Percentiles rank a stretch among this genome's conserved stretches.
These are phyloP conservation scores for Aspergillus ellipticus DNA, from an alignment of 495 filamentous ascomycete genomes.

Conservation along the genomic window DNA sequence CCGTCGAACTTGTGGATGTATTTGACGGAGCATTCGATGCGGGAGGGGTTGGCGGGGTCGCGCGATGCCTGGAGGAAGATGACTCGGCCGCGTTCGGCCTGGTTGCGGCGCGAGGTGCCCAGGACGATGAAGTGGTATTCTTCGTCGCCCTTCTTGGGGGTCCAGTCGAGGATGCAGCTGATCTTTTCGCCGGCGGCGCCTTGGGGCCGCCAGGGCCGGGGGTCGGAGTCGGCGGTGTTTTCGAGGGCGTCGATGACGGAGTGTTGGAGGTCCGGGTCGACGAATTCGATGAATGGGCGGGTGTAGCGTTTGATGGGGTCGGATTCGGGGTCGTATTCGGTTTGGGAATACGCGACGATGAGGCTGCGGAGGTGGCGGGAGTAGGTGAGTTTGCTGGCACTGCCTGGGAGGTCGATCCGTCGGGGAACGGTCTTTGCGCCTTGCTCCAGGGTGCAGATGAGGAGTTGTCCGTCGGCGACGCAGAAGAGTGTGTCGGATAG, in stretches of 20 bases:
- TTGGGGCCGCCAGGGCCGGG: constrained; percentile 29
- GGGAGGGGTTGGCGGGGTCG: constrained; percentile 21
- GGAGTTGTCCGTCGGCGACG: constrained; percentile 38
- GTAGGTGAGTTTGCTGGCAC: constrained; percentile 39
- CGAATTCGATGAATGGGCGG: constrained; percentile 38
- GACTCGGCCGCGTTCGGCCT: constrained; percentile 30
- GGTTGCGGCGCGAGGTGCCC: constrained; percentile 33
- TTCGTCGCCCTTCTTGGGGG: constrained; percentile 34
- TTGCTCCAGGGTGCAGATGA: constrained; percentile 35
- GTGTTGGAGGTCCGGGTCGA: constrained; percentile 37
- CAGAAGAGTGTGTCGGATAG: constrained; percentile 37
- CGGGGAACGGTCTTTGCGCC: constrained; percentile 38
- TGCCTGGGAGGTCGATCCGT: constrained; percentile 40
- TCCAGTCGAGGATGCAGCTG: constrained; percentile 50
- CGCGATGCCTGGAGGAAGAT: constrained; percentile 34
- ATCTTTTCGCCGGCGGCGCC: constrained; percentile 44
- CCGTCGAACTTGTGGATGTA: constrained; percentile 33
- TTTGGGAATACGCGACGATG: constrained; percentile 38
- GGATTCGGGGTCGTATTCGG: constrained; percentile 17
- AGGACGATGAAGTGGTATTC: constrained; percentile 47
- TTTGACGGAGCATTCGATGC: constrained; percentile 34
- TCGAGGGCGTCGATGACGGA: constrained; percentile 14
- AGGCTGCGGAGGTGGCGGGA: constrained; percentile 37
- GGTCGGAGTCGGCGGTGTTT: neutral
- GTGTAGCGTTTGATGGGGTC: constrained; percentile 25